These are phyloP conservation scores for Grosmannia huntii DNA, from an alignment of 2,329 filamentous ascomycete species.

Conservation along the genomic window DNA sequence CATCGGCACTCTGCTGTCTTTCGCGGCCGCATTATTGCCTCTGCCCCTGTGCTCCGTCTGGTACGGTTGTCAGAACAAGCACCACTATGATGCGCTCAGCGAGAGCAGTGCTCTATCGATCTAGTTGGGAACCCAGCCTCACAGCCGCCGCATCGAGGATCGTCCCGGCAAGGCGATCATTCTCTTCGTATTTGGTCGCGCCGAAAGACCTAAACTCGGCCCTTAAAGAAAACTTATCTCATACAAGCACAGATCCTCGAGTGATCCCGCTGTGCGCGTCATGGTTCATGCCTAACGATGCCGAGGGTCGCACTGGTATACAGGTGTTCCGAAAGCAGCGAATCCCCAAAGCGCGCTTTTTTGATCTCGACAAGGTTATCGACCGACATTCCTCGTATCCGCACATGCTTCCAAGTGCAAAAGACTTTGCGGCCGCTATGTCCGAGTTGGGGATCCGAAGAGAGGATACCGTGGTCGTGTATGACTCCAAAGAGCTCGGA, in stretches of 20 bases:
- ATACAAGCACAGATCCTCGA: conserved; percentile 68
- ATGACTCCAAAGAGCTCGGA: conserved; percentile 80
- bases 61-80: not conserved
- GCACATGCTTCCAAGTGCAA: conserved; percentile 82
- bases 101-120: conserved; percentile 26
- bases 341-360: conserved; percentile 86
- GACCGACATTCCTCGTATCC: conserved; percentile 82
- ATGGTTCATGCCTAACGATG: conserved; percentile 93
- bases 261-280: conserved; percentile 83
- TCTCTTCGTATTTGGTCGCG: conserved; percentile 76
- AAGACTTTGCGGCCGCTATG: conserved; percentile 79
- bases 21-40: not conserved
- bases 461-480: conserved; percentile 87
- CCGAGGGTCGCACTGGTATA: conserved; percentile 56
- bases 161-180: conserved; percentile 31
- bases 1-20: not conserved
- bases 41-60: not conserved
- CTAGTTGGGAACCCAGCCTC: conserved; percentile 19
- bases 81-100: conserved; percentile 22
- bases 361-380: conserved; percentile 86
- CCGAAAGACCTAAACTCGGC: conserved; percentile 72
- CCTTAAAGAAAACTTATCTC: conserved; percentile 67
- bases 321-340: conserved; percentile 70
- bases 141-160: conserved; percentile 14
- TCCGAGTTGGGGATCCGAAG: conserved; percentile 71